These are phyloP conservation scores for Flaveria floridana DNA, from an alignment of 140 eudicot genomes.

Conservation along the genomic window DNA sequence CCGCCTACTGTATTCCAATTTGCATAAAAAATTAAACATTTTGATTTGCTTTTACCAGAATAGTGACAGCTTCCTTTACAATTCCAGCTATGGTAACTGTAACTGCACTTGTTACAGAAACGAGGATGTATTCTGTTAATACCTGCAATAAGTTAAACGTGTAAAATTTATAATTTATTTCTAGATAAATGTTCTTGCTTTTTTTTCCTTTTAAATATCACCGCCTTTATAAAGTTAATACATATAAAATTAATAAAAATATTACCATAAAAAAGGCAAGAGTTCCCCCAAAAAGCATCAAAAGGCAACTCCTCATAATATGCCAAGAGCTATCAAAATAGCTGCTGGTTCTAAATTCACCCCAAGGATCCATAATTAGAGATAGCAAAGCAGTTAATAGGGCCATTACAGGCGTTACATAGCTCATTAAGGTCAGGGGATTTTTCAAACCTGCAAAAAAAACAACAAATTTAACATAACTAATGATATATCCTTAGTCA, in stretches of 20 bases:
- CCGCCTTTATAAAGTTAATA: neutral
- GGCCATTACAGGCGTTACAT: slow-evolving; percentile 97
- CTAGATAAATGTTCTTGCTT: neutral
- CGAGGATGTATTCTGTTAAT: slow-evolving; percentile 82
- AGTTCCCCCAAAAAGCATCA: slow-evolving; percentile 91
- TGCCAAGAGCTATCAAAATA: slow-evolving; percentile 80
- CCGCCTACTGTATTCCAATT: neutral
- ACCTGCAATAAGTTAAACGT: slow-evolving; percentile 53
- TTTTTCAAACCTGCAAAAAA: slow-evolving; percentile 69
- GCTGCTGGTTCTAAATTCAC: slow-evolving; percentile 52
- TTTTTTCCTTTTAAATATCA: neutral
- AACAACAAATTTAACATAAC: slow-evolving; percentile 13
- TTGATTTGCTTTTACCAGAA: slow-evolving; percentile 49
- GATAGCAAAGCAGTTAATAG: slow-evolving; percentile 78
- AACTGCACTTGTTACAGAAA: slow-evolving; percentile 94
- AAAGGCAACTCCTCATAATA: slow-evolving; percentile 61
- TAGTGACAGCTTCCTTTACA: slow-evolving; percentile 96
- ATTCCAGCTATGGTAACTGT: slow-evolving; percentile 97
- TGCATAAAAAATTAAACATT: neutral
- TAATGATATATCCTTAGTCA: neutral
- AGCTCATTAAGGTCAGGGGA: slow-evolving; percentile 95
- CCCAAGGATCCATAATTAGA: slow-evolving; percentile 79
- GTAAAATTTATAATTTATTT: neutral
- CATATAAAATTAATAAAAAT: neutral
- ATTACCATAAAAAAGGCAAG: slow-evolving; percentile 94